Evolutionary conservation across 2,329 filamentous ascomycete genomes (phyloP).

Genomic region (Exophiala sideris): DNA sequence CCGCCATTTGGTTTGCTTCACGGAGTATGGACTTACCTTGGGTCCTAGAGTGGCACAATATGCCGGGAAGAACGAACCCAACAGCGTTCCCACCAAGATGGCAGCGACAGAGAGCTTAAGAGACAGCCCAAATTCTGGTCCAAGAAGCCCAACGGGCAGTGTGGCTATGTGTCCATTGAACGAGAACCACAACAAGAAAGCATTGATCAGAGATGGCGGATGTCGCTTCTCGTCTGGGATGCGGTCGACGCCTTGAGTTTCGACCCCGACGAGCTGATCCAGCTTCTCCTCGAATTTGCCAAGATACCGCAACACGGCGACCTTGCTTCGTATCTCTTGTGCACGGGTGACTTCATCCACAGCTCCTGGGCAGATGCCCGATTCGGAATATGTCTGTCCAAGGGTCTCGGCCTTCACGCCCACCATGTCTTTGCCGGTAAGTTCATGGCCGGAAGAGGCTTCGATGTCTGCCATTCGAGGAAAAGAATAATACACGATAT

Average conservation of each 20-base stretch:
- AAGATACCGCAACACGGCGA: constrained; percentile 6
- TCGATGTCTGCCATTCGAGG: no score
- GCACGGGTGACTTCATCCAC: no score
- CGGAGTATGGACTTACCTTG: no score
- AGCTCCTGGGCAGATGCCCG: no score
- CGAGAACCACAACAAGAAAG: constrained; percentile 46
- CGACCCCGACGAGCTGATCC: constrained; percentile 46
- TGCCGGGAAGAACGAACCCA: constrained; percentile 41
- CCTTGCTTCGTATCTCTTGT: background rate
- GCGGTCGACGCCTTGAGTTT: constrained; percentile 48
- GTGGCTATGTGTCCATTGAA: constrained; percentile 42
- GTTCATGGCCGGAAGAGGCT: no score
- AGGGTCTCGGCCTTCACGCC: no score
- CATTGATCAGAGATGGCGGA: constrained; percentile 42
- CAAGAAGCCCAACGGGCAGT: constrained; percentile 42
- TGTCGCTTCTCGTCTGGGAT: constrained; percentile 44
- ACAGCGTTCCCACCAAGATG: constrained; percentile 39
- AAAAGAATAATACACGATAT: no score
- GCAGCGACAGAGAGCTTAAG: constrained; percentile 42
- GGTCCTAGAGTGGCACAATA: constrained; percentile 44
- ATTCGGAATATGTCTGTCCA: no score
- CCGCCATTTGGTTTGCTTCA: no score
- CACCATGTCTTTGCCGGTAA: no score
- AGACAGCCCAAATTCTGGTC: constrained; percentile 47
- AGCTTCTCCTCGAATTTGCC: constrained; percentile 37